These are phyloP conservation scores for Mycena indigotica DNA, from an alignment of 768 basidiomycete genomes.

Conservation along the genomic window DNA sequence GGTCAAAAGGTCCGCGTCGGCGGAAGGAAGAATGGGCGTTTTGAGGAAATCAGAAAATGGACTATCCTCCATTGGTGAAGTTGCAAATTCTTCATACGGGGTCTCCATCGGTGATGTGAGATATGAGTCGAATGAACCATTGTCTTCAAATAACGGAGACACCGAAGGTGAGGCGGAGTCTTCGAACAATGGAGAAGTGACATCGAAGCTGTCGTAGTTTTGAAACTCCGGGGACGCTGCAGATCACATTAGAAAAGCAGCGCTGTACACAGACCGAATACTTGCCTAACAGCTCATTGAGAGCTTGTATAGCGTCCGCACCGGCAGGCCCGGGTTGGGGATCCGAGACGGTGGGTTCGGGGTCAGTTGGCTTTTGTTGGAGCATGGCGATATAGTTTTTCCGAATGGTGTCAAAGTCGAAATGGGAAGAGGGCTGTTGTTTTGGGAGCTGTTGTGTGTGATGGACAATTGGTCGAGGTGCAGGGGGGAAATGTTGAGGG, in stretches of 20 bases:
- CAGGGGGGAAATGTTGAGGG: constrained; percentile 68
- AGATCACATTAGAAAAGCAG: not conserved
- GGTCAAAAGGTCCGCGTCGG: constrained; percentile 18
- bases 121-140: constrained; percentile 4
- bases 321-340: constrained; percentile 22
- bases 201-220: constrained; percentile 17
- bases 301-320: constrained; percentile 15
- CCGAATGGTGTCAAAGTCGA: constrained; percentile 54
- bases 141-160: constrained; percentile 14
- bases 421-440: constrained; percentile 32
- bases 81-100: constrained; percentile 22
- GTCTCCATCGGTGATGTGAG: constrained; percentile 22
- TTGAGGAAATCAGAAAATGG: constrained; percentile 22
- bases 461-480: constrained; percentile 60
- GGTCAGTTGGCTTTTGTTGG: constrained; percentile 47
- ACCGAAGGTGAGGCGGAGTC: constrained; percentile 2
- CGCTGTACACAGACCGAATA: too few relatives aligned
- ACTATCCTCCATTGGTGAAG: constrained; percentile 20
- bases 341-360: constrained; percentile 32
- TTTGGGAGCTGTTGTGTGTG: too few relatives aligned
- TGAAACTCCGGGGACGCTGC: constrained; percentile 25
- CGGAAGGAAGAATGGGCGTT: constrained; percentile 15
- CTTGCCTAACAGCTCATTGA: constrained; percentile 21
- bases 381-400: constrained; percentile 74
- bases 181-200: constrained; percentile 13